Evolutionary conservation across 768 basidiomycete species (phyloP), one percentile per base, ranked within the genome.

Genomic region (Mycena maculata): DNA sequence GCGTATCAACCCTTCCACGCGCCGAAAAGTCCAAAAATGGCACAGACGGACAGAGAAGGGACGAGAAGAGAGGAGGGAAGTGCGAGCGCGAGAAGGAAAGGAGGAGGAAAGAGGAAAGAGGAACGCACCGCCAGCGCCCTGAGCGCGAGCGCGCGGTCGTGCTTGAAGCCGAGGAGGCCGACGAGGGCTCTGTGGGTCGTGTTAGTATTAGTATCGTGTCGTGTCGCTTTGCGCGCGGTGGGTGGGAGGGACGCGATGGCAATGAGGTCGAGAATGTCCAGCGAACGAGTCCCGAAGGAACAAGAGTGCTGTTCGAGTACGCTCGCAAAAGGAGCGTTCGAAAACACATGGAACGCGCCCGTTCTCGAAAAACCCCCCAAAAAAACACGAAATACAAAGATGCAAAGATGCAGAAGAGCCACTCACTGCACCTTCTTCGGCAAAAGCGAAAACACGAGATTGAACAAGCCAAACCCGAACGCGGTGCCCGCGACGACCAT

Each of bases 381-480:
- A 28, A 28, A 10, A 49, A 30, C 10, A 49, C 22, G 12, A 33
- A 28, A n/a, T 9, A 9, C 4, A n/a, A 33, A 33, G 16, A 22
- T 3, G 2, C 31, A 65, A 47, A 15, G 44, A 48, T 23, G 62
- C 54, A 22, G 54, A 22, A 10, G 41, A 41, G 15, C 30, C 12
- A 74, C 86, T 58, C 68, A 92, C 91, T 90, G 88, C 59, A 90
- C 79, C 71, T 86, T 88, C 67, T 88, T 88, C 18, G 93, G 93
- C 18, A 94, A 78, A 18, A 94, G 76, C 4, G 91, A 92, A 63
- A 94, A 88, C 12, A 93, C 89, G 52, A 94, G 84, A 73, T 94
- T 94, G 79, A 94, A 94, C 25, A 94, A 73, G 0, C 92, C 92
- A 71, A 81, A 89, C 0, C 87, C 93, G 72, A 93, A 94, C 0